Evolutionary conservation across 805 yeast genomes (phyloP).

Genomic region (Spathaspora passalidarum): DNA sequence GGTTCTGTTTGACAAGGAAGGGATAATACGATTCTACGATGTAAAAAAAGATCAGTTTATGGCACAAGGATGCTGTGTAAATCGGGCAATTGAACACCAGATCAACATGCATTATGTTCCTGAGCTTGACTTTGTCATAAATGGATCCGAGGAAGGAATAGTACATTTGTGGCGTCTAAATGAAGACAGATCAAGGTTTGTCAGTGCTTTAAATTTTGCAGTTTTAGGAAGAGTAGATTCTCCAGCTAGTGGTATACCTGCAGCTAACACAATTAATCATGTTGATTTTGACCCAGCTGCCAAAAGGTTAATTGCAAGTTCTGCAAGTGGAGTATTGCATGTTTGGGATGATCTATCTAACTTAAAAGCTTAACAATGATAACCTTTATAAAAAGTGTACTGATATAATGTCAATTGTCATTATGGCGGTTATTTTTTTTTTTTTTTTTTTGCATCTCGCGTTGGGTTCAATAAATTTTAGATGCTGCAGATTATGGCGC

Average conservation of each 20-base stretch:
- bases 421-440: no score
- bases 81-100: background rate
- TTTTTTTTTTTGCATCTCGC: no score
- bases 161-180: conserved; percentile 14
- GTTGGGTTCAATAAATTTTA: no score
- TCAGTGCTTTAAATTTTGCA: background rate
- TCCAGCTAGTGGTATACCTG: no score
- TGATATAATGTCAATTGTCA: no score
- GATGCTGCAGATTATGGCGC: no score
- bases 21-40: conserved; percentile 8
- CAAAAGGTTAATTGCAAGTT: conserved; percentile 16
- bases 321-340: conserved; percentile 19
- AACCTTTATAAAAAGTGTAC: background rate
- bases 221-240: background rate
- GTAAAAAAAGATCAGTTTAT: background rate
- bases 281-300: background rate
- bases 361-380: background rate
- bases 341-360: conserved; percentile 22
- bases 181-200: background rate
- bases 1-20: conserved; percentile 3
- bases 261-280: background rate
- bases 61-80: background rate
- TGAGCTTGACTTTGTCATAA: conserved; percentile 10
- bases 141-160: conserved; percentile 18
- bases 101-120: background rate